Evolutionary conservation across 257 asterid genomes (phyloP).

Genomic region (Salvia rosmarinus): DNA sequence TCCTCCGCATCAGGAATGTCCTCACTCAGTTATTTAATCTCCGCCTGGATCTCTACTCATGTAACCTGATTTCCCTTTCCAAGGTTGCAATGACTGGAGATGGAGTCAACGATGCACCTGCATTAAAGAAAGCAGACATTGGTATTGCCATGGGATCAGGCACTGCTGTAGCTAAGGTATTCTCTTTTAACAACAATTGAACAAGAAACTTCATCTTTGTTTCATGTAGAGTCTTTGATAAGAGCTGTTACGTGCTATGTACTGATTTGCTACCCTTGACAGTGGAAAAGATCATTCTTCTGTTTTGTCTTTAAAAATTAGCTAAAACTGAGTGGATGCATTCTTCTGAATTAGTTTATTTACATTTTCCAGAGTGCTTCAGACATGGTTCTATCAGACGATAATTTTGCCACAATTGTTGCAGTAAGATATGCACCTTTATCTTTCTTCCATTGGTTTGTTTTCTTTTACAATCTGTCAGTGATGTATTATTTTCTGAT

Average conservation of each 20-base stretch:
- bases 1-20: conserved; percentile 11
- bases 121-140: conserved; percentile 93
- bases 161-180: conserved; percentile 99
- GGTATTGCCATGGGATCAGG: conserved; percentile 99
- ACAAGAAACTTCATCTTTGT: background rate
- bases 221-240: conserved; percentile 7
- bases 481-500: conserved; percentile 26
- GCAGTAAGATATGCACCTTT: conserved; percentile 65
- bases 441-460: conserved; percentile 22
- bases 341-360: conserved; percentile 30
- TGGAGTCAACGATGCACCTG: conserved; percentile 99
- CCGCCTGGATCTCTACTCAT: conserved; percentile 17
- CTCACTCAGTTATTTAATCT: conserved; percentile 23
- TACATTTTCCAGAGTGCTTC: conserved; percentile 92
- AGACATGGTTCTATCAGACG: conserved; percentile 98
- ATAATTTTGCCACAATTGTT: conserved; percentile 95
- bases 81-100: conserved; percentile 99
- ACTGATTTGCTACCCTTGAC: conserved; percentile 11
- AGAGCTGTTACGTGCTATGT: conserved; percentile 10
- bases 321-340: conserved; percentile 28
- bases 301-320: background rate
- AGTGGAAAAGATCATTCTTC: conserved; percentile 20
- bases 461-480: conserved; percentile 19
- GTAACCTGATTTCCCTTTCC: conserved; percentile 27
- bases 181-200: conserved; percentile 12